Percentiles rank a stretch among this genome's conserved stretches.
These are phyloP conservation scores for Halocafeteria seosinensis DNA, from an alignment of 108 stramenopile species.

Conservation along the genomic window DNA sequence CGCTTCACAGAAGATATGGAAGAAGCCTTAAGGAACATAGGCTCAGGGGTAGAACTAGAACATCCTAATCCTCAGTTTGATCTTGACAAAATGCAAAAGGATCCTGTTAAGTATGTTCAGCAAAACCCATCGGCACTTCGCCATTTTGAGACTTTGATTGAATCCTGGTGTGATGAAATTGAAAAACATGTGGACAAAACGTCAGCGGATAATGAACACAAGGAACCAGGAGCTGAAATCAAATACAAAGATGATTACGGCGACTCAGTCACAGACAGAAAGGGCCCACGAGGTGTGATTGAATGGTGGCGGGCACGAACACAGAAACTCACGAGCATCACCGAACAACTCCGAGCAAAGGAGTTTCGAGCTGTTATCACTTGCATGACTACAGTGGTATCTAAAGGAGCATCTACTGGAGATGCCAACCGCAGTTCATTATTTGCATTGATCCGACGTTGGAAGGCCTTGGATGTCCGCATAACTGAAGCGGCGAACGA, in stretches of 20 bases:
- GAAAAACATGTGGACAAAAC: conserved; percentile 40
- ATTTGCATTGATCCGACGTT: conserved; percentile 41
- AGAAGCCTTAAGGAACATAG: conserved; percentile 50
- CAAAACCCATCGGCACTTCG: conserved; percentile 42
- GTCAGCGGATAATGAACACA: conserved; percentile 25
- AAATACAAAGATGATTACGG: conserved; percentile 27
- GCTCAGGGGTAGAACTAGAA: conserved; percentile 49
- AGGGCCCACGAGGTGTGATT: conserved; percentile 58
- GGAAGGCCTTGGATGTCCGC: conserved; percentile 63
- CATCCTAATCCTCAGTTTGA: conserved; percentile 22
- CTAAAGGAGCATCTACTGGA: not conserved
- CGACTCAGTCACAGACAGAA: conserved; percentile 17
- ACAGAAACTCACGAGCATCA: conserved; percentile 62
- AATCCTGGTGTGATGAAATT: conserved; percentile 66
- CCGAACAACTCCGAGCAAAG: conserved; percentile 56
- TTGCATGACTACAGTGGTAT: conserved; percentile 43
- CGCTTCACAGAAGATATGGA: conserved; percentile 43
- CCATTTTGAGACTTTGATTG: conserved; percentile 50
- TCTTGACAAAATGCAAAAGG: conserved; percentile 16
- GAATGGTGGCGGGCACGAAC: conserved; percentile 61
- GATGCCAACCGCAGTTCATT: conserved; percentile 24
- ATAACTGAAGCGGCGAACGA: conserved; percentile 75
- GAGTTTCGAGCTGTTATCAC: conserved; percentile 56
- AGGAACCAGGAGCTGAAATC: conserved; percentile 56
- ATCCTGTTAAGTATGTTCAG: conserved; percentile 14